phyloP scores from a whole-genome alignment of 164 flowering plant species.

The Vitis labrusca region DNA sequence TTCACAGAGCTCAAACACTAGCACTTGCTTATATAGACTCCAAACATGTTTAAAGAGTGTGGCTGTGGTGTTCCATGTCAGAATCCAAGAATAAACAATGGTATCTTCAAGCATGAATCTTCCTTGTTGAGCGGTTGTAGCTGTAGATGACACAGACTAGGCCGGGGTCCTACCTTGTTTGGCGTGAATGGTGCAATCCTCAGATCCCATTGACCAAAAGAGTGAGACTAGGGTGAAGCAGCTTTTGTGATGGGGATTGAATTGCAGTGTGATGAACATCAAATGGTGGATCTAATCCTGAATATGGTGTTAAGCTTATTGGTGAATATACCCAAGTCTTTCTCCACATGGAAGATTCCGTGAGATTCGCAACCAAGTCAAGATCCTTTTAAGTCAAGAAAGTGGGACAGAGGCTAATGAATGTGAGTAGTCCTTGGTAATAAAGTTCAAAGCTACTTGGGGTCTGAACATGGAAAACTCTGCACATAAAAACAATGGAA shows the following conservation, averaged over 20 bases:
- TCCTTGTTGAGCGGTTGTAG: too few species aligned
- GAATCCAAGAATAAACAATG: too few species aligned
- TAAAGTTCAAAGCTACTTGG: too few species aligned
- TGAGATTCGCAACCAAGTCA: not conserved
- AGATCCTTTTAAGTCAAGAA: not conserved
- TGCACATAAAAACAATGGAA: not conserved
- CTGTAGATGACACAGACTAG: too few species aligned
- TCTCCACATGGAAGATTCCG: not conserved
- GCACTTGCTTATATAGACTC: not conserved
- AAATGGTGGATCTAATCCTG: not conserved
- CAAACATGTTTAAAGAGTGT: too few species aligned
- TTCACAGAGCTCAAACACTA: not conserved
- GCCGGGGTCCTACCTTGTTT: too few species aligned
- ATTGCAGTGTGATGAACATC: not conserved
- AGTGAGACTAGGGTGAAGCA: not conserved
- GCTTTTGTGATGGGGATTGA: not conserved
- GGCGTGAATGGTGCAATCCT: too few species aligned
- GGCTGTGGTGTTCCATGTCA: too few species aligned
- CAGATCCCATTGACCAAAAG: too few species aligned
- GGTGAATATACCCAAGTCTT: not conserved
- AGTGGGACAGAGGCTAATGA: not conserved
- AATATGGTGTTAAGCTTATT: not conserved
- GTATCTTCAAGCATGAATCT: too few species aligned
- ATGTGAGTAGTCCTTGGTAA: not conserved
- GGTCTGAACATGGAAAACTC: not conserved